phyloP scores from a whole-genome alignment of 768 basidiomycete species.

The Cystobasidium tubakii region DNA sequence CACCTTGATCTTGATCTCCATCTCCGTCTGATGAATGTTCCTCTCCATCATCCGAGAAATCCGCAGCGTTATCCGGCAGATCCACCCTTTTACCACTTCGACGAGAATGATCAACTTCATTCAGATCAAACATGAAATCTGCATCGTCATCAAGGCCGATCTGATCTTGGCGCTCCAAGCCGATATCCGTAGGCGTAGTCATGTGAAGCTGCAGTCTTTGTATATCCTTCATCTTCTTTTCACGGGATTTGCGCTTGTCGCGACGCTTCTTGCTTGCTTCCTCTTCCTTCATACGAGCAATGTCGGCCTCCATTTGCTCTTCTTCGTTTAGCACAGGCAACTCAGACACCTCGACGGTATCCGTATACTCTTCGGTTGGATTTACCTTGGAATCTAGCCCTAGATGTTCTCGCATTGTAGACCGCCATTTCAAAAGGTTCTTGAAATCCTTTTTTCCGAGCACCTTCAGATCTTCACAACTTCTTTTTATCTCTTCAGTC shows the following conservation, averaged over 20 bases:
- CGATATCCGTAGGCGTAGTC: conserved; percentile 95
- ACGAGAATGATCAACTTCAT: conserved; percentile 50
- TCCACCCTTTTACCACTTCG: conserved; percentile 41
- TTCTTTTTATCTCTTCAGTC: conserved; percentile 70
- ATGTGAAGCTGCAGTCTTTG: conserved; percentile 95
- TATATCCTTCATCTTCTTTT: conserved; percentile 76
- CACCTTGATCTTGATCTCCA: too few relatives aligned
- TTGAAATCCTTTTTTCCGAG: conserved; percentile 98
- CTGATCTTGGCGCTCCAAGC: conserved; percentile 63
- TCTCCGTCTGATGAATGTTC: conserved; percentile 52
- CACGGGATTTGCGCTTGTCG: conserved; percentile 76
- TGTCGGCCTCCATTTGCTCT: conserved; percentile 78
- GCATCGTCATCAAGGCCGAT: conserved; percentile 68
- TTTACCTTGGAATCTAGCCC: conserved; percentile 77
- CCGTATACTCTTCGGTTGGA: conserved; percentile 67
- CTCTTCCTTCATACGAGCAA: conserved; percentile 75
- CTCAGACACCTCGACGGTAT: conserved; percentile 51
- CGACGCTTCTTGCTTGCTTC: conserved; percentile 67
- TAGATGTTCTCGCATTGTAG: conserved; percentile 79
- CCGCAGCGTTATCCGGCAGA: conserved; percentile 50
- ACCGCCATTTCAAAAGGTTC: conserved; percentile 79
- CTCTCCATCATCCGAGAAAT: conserved; percentile 50
- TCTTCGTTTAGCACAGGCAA: conserved; percentile 65
- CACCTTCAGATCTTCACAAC: conserved; percentile 87
- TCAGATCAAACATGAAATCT: conserved; percentile 82